A percentile compares a stretch with the other conserved stretches of the same genome.
phyloP scores from a whole-genome alignment of 2,329 filamentous ascomycete genomes.

The Incumbomyces lentus region DNA sequence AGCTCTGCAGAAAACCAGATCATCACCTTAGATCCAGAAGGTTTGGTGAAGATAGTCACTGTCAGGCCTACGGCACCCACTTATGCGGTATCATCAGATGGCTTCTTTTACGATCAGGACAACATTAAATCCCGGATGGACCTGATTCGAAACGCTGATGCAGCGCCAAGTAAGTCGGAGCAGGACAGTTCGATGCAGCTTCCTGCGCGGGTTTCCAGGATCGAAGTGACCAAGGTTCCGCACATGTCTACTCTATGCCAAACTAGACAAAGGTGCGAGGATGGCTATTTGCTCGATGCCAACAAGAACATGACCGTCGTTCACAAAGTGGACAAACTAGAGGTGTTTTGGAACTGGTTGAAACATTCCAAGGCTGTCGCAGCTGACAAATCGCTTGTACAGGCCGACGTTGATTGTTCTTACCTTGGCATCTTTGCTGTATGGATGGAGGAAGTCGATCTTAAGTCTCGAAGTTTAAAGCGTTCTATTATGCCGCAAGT shows the following conservation, averaged over 20 bases:
- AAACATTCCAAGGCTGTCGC: slow-evolving; percentile 37
- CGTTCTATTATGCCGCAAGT: slow-evolving; percentile 35
- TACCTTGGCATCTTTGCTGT: slow-evolving; percentile 50
- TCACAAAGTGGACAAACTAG: slow-evolving; percentile 45
- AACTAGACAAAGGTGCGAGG: slow-evolving; percentile 39
- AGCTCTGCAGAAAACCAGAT: slow-evolving; percentile 29
- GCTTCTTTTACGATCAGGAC: slow-evolving; percentile 7
- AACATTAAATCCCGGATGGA: neutral
- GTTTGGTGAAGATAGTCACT: slow-evolving; percentile 40
- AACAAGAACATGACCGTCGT: slow-evolving; percentile 45
- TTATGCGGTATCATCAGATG: slow-evolving; percentile 9
- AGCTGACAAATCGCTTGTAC: slow-evolving; percentile 43
- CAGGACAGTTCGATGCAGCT: neutral
- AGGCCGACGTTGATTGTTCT: slow-evolving; percentile 47
- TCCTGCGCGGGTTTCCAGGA: neutral
- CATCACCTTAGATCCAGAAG: slow-evolving; percentile 43
- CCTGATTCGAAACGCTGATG: neutral
- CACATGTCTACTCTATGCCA: neutral
- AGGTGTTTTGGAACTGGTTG: slow-evolving; percentile 50
- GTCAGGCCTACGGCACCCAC: slow-evolving; percentile 11
- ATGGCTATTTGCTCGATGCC: slow-evolving; percentile 45
- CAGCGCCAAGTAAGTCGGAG: neutral
- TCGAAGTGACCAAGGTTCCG: neutral
- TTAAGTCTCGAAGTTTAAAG: slow-evolving; percentile 8
- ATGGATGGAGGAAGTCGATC: slow-evolving; percentile 47